Evolutionary conservation across 805 yeast genomes (phyloP).

Genomic region (Zygosaccharomyces siamensis): DNA sequence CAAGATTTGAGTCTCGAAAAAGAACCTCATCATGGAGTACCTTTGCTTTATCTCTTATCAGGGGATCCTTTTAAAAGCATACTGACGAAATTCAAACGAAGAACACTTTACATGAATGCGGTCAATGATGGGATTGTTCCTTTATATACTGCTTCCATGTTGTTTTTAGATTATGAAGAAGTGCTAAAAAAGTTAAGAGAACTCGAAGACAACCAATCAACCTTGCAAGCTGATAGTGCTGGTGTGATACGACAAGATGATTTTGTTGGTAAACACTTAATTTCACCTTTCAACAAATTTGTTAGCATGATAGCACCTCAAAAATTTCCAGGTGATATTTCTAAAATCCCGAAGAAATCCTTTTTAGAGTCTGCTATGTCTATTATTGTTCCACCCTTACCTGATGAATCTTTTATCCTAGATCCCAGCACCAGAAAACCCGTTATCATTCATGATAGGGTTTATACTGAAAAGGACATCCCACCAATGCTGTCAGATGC

Average conservation of each 20-base stretch:
- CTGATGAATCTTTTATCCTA: slow-evolving; percentile 53
- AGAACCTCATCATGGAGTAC: slow-evolving; percentile 42
- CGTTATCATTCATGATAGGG: slow-evolving; percentile 64
- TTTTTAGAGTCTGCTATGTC: slow-evolving; percentile 66
- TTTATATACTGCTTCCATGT: slow-evolving; percentile 61
- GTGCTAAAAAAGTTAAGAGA: slow-evolving; percentile 29
- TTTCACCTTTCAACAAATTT: slow-evolving; percentile 44
- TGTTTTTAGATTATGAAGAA: slow-evolving; percentile 64
- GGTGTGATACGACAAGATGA: slow-evolving; percentile 12
- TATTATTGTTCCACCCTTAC: slow-evolving; percentile 64
- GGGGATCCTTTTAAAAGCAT: slow-evolving; percentile 56
- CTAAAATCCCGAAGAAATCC: slow-evolving; percentile 56
- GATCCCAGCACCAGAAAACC: slow-evolving; percentile 57
- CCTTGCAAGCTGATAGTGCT: slow-evolving; percentile 4
- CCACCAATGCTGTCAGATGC: slow-evolving; percentile 33
- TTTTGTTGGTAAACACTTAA: slow-evolving; percentile 28
- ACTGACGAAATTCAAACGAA: slow-evolving; percentile 50
- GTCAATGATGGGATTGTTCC: slow-evolving; percentile 82
- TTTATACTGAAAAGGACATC: slow-evolving; percentile 49
- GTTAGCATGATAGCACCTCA: slow-evolving; percentile 42
- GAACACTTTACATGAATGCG: slow-evolving; percentile 74
- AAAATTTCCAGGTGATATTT: slow-evolving; percentile 17
- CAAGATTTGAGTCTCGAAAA: slow-evolving; percentile 61
- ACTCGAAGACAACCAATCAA: slow-evolving; percentile 12
- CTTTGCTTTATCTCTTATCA: slow-evolving; percentile 58